Percentiles rank a stretch among this genome's conserved stretches.
These are phyloP conservation scores for Neonectria neomacrospora DNA, from an alignment of 2,329 filamentous ascomycete genomes.

Conservation along the genomic window DNA sequence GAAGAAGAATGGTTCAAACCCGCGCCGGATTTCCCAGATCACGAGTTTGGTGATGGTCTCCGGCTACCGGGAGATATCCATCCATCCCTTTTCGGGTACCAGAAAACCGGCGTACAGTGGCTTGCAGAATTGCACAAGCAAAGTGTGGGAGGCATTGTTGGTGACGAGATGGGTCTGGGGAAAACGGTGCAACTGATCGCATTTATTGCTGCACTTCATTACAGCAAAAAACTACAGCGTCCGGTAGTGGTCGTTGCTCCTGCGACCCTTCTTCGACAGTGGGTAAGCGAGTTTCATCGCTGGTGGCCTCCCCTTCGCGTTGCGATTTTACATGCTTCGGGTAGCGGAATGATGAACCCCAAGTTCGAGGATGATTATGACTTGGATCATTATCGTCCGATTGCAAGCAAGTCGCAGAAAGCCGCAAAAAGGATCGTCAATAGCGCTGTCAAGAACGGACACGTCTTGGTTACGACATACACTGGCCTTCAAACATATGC, in stretches of 20 bases:
- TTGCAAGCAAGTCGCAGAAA: slow-evolving; percentile 54
- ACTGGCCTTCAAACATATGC: slow-evolving; percentile 94
- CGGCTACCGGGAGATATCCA: slow-evolving; percentile 92
- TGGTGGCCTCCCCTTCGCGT: slow-evolving; percentile 99
- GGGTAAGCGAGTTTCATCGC: slow-evolving; percentile 97
- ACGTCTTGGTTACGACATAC: slow-evolving; percentile 96
- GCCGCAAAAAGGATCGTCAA: slow-evolving; percentile 84
- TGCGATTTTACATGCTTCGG: slow-evolving; percentile 93
- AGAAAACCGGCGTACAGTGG: slow-evolving; percentile 97
- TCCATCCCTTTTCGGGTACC: slow-evolving; percentile 93
- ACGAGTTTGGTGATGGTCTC: slow-evolving; percentile 78
- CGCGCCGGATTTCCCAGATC: slow-evolving; percentile 83
- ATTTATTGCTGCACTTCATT: slow-evolving; percentile 90
- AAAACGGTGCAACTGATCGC: slow-evolving; percentile 83
- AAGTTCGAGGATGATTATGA: slow-evolving; percentile 66
- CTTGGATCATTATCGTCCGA: slow-evolving; percentile 55
- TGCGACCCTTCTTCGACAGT: slow-evolving; percentile 94
- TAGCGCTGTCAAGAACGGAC: slow-evolving; percentile 83
- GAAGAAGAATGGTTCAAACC: slow-evolving; percentile 82
- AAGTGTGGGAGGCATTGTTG: slow-evolving; percentile 91
- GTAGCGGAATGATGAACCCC: slow-evolving; percentile 96
- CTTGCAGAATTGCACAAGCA: slow-evolving; percentile 91
- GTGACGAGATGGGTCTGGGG: slow-evolving; percentile 98
- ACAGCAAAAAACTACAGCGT: slow-evolving; percentile 84
- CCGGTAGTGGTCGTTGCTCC: slow-evolving; percentile 93